Evolutionary conservation across 106 monocot species (phyloP).

Genomic region (Dactylorhiza incarnata): DNA sequence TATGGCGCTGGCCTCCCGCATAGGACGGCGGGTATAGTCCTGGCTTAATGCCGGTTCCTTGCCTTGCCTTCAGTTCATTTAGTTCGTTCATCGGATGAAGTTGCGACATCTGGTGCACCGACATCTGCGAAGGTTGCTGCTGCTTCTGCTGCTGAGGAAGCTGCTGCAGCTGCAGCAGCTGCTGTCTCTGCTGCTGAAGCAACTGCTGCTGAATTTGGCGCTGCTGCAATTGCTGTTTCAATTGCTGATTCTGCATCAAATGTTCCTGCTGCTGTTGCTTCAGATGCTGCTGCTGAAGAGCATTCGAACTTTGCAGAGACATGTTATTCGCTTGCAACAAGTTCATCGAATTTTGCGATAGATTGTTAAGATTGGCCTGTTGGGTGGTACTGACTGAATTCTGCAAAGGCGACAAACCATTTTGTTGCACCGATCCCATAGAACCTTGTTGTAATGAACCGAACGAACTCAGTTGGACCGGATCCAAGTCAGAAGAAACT

Average conservation of each 20-base stretch:
- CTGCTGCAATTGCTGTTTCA: slow-evolving; percentile 55
- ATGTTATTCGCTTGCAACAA: slow-evolving; percentile 30
- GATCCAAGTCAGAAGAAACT: slow-evolving; percentile 30
- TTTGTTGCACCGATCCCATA: slow-evolving; percentile 40
- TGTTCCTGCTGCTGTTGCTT: slow-evolving; percentile 49
- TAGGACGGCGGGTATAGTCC: slow-evolving; percentile 50
- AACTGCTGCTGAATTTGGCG: slow-evolving; percentile 24
- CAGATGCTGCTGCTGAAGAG: slow-evolving; percentile 47
- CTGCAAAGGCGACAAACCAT: slow-evolving; percentile 37
- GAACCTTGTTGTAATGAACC: slow-evolving; percentile 50
- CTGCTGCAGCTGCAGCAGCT: slow-evolving; percentile 26
- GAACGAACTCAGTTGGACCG: slow-evolving; percentile 32
- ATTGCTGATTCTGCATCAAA: slow-evolving; percentile 32
- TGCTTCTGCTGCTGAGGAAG: slow-evolving; percentile 33
- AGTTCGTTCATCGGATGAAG: slow-evolving; percentile 62
- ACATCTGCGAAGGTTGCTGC: slow-evolving; percentile 40
- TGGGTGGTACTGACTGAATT: slow-evolving; percentile 37
- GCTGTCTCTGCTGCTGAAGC: slow-evolving; percentile 44
- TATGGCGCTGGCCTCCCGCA: slow-evolving; percentile 33
- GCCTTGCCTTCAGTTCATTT: slow-evolving; percentile 64
- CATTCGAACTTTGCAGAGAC: slow-evolving; percentile 37
- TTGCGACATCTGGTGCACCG: slow-evolving; percentile 46
- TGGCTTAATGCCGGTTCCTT: slow-evolving; percentile 47
- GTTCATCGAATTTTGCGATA: slow-evolving; percentile 35
- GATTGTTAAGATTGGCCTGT: slow-evolving; percentile 30